Base-by-base conservation (phyloP, 176 grass and related monocot genomes). In the Raddia guianensis region DNA sequence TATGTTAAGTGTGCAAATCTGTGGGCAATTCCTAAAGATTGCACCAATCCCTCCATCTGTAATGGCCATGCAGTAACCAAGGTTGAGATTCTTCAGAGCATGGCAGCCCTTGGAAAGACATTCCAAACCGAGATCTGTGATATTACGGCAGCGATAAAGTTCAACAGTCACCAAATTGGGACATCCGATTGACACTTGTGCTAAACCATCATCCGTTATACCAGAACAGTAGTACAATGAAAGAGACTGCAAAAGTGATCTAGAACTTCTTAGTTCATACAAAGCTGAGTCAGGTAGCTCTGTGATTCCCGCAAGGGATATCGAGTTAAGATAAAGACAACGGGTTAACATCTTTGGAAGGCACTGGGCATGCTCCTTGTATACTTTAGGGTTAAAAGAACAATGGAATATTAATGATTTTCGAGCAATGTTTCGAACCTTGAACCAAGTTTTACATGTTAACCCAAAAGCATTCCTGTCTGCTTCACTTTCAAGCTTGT, bases 391-490 rank as follows among this genome's bases (percentile, higher is more conserved):
- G 66, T 93, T 87, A 80, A 83, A 94, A 59, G 85, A 89, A 60
- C 74, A 90, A 2, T 90, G 90, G 33, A 94, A 92, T 9, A 86
- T 73, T 63, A 98, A 47, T 75, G 88, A 92, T 77, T 75, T 90
- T 5, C 70, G 77, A 55, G 92, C 80, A 57, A 91, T 82, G 77
- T 94, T 98, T 80, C 86, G 92, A 80, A 98, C 86, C 65, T 87
- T 79, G 76, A 94, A 84, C 92, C 92, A 98, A 77, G 66, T 89
- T 73, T 77, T 91, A 64, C 92, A 98, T 47, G 95, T 94, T 76
- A 94, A 83, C n/a, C 90, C 92, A 87, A 98, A 98, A 65, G 88
- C 83, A 83, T 91, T 90, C 66, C 75, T 87, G 34, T 94, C 95
- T 5, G 54, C 68, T 53, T 64, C 74, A 70, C 66, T 91, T 65